Conservation (phyloP, 2,329 filamentous ascomycete species). For the Colletotrichum endophyticum region DNA sequence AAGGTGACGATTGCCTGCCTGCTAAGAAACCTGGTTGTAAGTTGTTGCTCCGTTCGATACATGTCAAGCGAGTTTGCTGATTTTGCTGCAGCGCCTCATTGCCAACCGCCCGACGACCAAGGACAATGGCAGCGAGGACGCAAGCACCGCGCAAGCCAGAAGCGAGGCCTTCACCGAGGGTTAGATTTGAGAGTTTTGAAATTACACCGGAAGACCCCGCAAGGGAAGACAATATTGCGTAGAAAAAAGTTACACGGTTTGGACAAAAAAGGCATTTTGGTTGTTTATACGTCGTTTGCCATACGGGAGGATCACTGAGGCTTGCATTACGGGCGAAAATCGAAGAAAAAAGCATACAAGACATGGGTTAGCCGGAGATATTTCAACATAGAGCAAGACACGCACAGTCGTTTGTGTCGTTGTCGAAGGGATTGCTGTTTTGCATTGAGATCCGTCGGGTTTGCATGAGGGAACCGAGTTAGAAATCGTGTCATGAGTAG, state of each 20-base stretch:
- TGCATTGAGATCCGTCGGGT: background rate
- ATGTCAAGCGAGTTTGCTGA: background rate
- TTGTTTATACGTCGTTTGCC: slow-evolving; percentile 1
- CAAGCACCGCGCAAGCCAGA: slow-evolving; percentile 36
- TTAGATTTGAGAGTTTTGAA: slow-evolving; percentile 21
- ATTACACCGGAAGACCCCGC: background rate
- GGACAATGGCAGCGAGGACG: slow-evolving; percentile 34
- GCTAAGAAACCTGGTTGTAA: slow-evolving; percentile 84
- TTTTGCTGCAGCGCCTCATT: slow-evolving; percentile 49
- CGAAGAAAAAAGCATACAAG: slow-evolving; percentile 9
- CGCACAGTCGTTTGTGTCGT: background rate
- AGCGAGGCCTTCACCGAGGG: slow-evolving; percentile 47
- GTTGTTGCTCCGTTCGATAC: slow-evolving; percentile 34
- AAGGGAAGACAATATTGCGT: background rate
- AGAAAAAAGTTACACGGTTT: background rate
- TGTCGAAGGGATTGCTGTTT: background rate
- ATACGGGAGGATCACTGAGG: background rate
- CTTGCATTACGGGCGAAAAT: background rate
- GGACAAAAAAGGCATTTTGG: background rate
- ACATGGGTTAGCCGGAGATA: slow-evolving; percentile 1
- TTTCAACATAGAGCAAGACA: slow-evolving; percentile 1
- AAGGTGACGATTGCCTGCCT: slow-evolving; percentile 97
- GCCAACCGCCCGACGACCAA: slow-evolving; percentile 50
- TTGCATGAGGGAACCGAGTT: background rate
- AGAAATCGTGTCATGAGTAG: background rate